Base-by-base conservation (phyloP, 2,329 filamentous ascomycete genomes). In the Xylariaceae sp. region DNA sequence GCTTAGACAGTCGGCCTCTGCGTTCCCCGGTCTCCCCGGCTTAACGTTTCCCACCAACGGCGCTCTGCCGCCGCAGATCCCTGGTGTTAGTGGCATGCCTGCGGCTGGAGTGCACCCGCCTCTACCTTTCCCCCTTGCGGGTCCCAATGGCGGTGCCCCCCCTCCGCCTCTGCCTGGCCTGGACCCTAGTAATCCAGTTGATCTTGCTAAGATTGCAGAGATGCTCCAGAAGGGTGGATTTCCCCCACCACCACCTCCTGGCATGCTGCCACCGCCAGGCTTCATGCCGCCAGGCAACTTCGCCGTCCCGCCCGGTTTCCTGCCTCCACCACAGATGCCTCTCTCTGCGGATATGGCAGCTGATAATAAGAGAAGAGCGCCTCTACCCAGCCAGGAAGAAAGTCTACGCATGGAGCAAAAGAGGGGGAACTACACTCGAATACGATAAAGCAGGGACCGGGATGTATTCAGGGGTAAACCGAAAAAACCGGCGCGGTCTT, bases 331-430 rank as follows among this genome's bases (percentile, higher is more conserved):
- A 1, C 59, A 60, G 4, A 57, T 60, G 4, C 60, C 63, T 36
- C 55, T 58, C 55, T 50, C 62, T 16, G 52, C 51, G 6, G 61
- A 63, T 18, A 16, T 40, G 16, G 54, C 48, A 4, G 56, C 22
- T 36, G 59, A 56, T 44, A 61, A 49, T 19, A 36, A 90, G 94
- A 71, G 84, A 88, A 66, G 90, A 94, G 68, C 92, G 87, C 63
- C 72, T 94, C 47, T 95, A 41, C 90, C 90, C 0, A 92, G 88
- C 67, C 90, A 95, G 71, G 84, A 89, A 66, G 90, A 95, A 67
- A 92, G 88, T 62, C 72, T 95, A 62, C 81, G 85, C 62, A 83
- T 86, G 69, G 88, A 92, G 70, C 89, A 92, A 76, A 80, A 80
- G 52, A 76, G 76, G 50, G 83, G 83, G 3, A 77, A 84, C 58